These are phyloP conservation scores for Acmispon strigosus DNA, from an alignment of 306 rosid species.

Conservation along the genomic window DNA sequence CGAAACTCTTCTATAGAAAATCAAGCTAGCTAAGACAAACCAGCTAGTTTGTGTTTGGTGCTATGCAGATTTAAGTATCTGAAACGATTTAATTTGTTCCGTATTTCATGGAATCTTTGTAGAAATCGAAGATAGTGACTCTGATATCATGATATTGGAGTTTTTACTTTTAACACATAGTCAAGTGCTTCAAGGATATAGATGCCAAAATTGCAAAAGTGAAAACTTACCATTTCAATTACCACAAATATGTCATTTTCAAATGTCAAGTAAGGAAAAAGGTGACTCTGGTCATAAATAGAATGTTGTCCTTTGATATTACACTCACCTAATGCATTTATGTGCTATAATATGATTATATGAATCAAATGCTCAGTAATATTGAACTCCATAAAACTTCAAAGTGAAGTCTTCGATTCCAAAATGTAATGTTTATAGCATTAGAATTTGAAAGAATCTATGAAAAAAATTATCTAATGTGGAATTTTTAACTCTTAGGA, in stretches of 20 bases:
- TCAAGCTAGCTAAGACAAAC: not conserved
- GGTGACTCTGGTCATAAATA: not conserved
- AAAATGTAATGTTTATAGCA: too few relatives aligned
- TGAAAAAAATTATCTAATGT: too few relatives aligned
- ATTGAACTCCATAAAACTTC: not conserved
- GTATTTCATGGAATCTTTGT: not conserved
- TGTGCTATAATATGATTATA: constrained; percentile 7
- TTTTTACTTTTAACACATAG: not conserved
- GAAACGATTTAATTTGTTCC: too few relatives aligned
- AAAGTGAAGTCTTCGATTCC: too few relatives aligned
- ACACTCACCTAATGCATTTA: not conserved
- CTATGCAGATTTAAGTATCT: not conserved
- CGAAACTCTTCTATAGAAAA: too few relatives aligned
- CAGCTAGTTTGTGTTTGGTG: not conserved
- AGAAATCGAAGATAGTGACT: too few relatives aligned
- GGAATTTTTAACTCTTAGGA: too few relatives aligned
- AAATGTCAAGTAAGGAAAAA: not conserved
- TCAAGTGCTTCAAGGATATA: not conserved
- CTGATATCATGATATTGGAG: not conserved
- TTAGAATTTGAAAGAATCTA: too few relatives aligned
- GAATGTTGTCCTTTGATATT: not conserved
- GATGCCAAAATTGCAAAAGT: not conserved
- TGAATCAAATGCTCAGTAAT: not conserved
- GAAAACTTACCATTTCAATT: not conserved
- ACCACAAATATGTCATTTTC: not conserved